Percentiles rank a stretch among this genome's conserved stretches.
These are phyloP conservation scores for Fusarium austroafricanum DNA, from an alignment of 2,329 filamentous ascomycete genomes.

Conservation along the genomic window DNA sequence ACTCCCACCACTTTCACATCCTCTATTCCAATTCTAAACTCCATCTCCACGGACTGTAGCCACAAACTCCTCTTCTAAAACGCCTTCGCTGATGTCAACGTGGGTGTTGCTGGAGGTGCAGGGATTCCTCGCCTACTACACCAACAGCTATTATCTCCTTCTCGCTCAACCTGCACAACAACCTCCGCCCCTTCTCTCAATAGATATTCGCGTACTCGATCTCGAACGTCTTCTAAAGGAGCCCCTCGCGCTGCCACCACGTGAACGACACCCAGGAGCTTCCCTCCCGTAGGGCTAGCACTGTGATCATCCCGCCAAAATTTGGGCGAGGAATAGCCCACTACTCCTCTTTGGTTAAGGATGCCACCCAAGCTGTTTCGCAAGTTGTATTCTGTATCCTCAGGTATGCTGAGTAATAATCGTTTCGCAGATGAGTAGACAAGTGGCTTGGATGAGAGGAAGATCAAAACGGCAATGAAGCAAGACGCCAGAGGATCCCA, in stretches of 20 bases:
- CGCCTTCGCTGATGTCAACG: constrained; percentile 49
- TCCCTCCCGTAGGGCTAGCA: constrained; percentile 57
- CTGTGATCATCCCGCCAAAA: constrained; percentile 89
- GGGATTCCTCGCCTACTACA: constrained; percentile 55
- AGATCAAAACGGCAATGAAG: constrained; percentile 92
- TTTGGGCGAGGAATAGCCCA: constrained; percentile 85
- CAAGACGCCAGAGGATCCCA: constrained; percentile 97
- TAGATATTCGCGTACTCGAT: constrained; percentile 79
- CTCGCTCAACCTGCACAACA: constrained; percentile 87
- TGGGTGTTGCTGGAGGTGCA: constrained; percentile 45
- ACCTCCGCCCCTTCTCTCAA: constrained; percentile 79
- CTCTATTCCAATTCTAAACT: constrained; percentile 23
- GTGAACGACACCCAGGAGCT: constrained; percentile 86
- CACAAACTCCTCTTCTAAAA: constrained; percentile 44
- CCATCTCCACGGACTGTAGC: constrained; percentile 5
- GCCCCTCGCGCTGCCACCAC: constrained; percentile 78
- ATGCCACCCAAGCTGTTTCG: constrained; percentile 89
- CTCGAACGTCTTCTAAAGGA: constrained; percentile 84
- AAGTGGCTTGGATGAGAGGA: constrained; percentile 89
- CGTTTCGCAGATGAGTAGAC: constrained; percentile 86
- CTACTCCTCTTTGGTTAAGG: constrained; percentile 83
- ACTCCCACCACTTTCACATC: constrained; percentile 16
- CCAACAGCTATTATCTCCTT: constrained; percentile 77
- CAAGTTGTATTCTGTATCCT: constrained; percentile 86
- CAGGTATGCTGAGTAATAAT: constrained; percentile 85